These are phyloP conservation scores for Lanmaoa pseudosensibilis DNA, from an alignment of 768 basidiomycete species.

Conservation along the genomic window DNA sequence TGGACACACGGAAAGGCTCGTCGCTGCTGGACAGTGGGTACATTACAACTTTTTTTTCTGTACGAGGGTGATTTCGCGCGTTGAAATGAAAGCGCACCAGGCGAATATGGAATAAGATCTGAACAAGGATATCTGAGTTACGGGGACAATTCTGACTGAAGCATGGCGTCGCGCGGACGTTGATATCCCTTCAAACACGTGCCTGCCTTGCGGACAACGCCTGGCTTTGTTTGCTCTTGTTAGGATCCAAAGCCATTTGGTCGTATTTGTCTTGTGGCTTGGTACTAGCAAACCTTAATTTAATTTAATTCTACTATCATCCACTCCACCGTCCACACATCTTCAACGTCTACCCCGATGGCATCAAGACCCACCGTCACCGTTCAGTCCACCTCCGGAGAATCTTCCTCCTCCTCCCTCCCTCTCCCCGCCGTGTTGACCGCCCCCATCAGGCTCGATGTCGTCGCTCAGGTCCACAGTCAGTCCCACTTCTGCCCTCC, in stretches of 20 bases:
- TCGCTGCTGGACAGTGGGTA: slow-evolving; percentile 34
- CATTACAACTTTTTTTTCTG: slow-evolving; percentile 22
- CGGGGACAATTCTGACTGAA: slow-evolving; percentile 8
- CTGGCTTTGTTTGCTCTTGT: slow-evolving; percentile 32
- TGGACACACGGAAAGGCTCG: slow-evolving; percentile 30
- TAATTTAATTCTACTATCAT: slow-evolving; percentile 1
- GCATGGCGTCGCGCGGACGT: slow-evolving; percentile 8
- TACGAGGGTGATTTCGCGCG: slow-evolving; percentile 4
- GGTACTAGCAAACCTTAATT: slow-evolving; percentile 31
- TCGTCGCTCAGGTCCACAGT: slow-evolving; percentile 99
- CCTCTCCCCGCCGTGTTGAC: slow-evolving; percentile 95
- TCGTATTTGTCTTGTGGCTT: slow-evolving; percentile 31
- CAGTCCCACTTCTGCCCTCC: slow-evolving; percentile 40
- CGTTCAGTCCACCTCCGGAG: slow-evolving; percentile 79
- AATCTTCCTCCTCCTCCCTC: slow-evolving; percentile 81
- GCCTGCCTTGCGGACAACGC: slow-evolving; percentile 28
- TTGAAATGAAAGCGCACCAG: slow-evolving; percentile 18
- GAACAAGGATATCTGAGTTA: slow-evolving; percentile 20
- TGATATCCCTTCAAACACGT: slow-evolving; percentile 35
- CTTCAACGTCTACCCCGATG: slow-evolving; percentile 49
- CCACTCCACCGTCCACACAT: slow-evolving; percentile 31
- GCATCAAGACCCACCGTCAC: slow-evolving; percentile 91
- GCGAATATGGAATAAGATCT: slow-evolving; percentile 12
- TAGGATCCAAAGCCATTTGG: slow-evolving; percentile 15
- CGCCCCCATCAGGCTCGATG: slow-evolving; percentile 97